Evolutionary conservation across 176 grass and related monocot species (phyloP), one percentile per base, ranked within the genome.

Genomic region (Carex myosuroides): DNA sequence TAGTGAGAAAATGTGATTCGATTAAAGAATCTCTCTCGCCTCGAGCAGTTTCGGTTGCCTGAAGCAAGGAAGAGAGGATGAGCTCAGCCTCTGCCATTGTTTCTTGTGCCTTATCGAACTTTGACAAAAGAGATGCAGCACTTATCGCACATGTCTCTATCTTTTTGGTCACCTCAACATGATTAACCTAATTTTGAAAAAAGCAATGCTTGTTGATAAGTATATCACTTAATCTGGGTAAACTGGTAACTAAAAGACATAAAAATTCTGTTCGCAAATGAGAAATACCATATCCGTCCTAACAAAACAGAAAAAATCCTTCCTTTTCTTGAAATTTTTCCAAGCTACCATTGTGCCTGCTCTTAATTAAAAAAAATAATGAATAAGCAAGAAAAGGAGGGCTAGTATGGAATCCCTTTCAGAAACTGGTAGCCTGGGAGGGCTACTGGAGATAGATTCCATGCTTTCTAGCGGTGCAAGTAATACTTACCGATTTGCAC

Each of bases 71-170:
- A 62, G 87, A 88, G 22, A 97, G 70, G 62, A 97, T 91, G 33
- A 85, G 64, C 74, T 97, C 91, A 73, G 94, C 89, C 55, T 97
- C 94, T 91, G 91, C 66, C 94, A 97, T 97, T 82, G 86, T 90
- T 86, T 91, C 91, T 87, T 93, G 89, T 83, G 89, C 88, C 65
- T 91, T 87, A 84, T 97, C 91, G 79, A 91, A 97, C 41, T 97
- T 91, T 57, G 85, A 89, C 79, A 91, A 87, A 54, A 76, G 71
- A 24, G 50, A 33, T 80, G 65, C 22, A 67, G 68, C 85, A 22
- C 86, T 20, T 68, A 56, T 76, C 30, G 26, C 62, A 79, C 7
- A 53, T 17, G 22, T 66, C 22, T 83, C 60, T 53, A 52, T 3
- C 62, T 32, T 68, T 67, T 55, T 52, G 44, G 42, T 83, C 41